A percentile compares a stretch with the other conserved stretches of the same genome.
These are phyloP conservation scores for Thielaviopsis euricoi DNA, from an alignment of 2,329 filamentous ascomycete genomes.

Conservation along the genomic window DNA sequence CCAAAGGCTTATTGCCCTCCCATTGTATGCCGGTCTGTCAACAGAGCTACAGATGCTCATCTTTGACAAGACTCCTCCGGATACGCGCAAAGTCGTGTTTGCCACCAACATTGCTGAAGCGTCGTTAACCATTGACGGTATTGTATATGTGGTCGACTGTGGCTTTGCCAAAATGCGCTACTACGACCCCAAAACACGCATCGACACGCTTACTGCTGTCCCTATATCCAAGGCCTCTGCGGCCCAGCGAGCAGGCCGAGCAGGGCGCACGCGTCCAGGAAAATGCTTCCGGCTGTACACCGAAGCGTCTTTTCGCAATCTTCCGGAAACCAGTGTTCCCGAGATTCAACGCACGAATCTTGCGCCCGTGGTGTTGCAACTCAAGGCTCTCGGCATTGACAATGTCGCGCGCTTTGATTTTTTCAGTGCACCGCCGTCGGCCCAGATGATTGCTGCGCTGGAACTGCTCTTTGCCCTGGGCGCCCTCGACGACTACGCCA, in stretches of 20 bases:
- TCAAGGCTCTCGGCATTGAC: constrained; percentile 89
- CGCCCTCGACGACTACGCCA: constrained; percentile 76
- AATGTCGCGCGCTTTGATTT: constrained; percentile 88
- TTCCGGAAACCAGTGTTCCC: constrained; percentile 61
- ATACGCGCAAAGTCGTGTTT: constrained; percentile 80
- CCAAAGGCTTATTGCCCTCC: constrained; percentile 45
- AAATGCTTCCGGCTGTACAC: constrained; percentile 94
- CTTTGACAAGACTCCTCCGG: constrained; percentile 67
- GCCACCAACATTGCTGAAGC: constrained; percentile 95
- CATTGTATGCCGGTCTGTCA: constrained; percentile 75
- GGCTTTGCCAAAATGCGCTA: constrained; percentile 83
- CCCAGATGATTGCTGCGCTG: constrained; percentile 69
- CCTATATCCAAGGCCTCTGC: constrained; percentile 82
- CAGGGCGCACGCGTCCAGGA: constrained; percentile 73
- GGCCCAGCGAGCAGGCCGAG: constrained; percentile 78
- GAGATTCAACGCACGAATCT: constrained; percentile 90
- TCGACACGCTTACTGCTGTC: constrained; percentile 70
- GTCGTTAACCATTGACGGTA: constrained; percentile 83
- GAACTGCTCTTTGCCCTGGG: constrained; percentile 78
- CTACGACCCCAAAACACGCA: constrained; percentile 70
- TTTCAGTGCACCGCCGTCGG: constrained; percentile 67
- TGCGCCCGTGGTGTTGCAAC: constrained; percentile 71
- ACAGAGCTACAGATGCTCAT: constrained; percentile 91
- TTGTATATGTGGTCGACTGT: constrained; percentile 78
- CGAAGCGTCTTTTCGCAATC: constrained; percentile 47